These are phyloP conservation scores for Byssothecium circinans DNA, from an alignment of 2,329 filamentous ascomycete genomes.

Conservation along the genomic window DNA sequence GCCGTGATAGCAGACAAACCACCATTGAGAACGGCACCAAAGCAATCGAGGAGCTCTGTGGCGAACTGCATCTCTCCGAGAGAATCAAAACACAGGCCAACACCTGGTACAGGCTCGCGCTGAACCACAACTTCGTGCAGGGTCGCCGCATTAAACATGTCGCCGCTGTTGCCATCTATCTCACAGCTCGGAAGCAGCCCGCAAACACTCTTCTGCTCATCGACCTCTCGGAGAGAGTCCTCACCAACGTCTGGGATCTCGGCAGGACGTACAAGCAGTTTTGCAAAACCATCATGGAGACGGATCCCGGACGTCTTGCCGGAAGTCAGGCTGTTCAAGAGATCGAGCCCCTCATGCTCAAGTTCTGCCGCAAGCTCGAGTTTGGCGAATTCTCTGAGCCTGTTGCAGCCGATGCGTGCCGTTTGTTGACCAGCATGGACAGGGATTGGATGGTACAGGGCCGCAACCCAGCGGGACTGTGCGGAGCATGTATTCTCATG, in stretches of 20 bases:
- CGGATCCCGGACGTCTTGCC: slow-evolving; percentile 51
- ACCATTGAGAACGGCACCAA: slow-evolving; percentile 61
- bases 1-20: slow-evolving; percentile 61
- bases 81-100: slow-evolving; percentile 44
- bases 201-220: slow-evolving; percentile 90
- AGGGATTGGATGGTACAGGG: slow-evolving; percentile 97
- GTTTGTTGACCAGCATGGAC: slow-evolving; percentile 89
- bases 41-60: slow-evolving; percentile 44
- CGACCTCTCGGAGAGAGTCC: slow-evolving; percentile 84
- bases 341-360: slow-evolving; percentile 85
- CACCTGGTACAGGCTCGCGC: slow-evolving; percentile 49
- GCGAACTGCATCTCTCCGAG: slow-evolving; percentile 43
- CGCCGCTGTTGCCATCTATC: slow-evolving; percentile 87
- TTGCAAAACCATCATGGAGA: slow-evolving; percentile 66
- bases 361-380: slow-evolving; percentile 89
- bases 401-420: slow-evolving; percentile 84
- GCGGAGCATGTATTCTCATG: slow-evolving; percentile 90
- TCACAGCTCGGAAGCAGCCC: slow-evolving; percentile 76
- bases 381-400: slow-evolving; percentile 80
- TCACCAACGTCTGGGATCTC: slow-evolving; percentile 87
- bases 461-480: slow-evolving; percentile 88
- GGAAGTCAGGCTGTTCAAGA: slow-evolving; percentile 63
- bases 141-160: slow-evolving; percentile 84
- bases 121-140: slow-evolving; percentile 61
- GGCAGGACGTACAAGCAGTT: slow-evolving; percentile 88